Percentiles rank a stretch among this genome's conserved stretches.
Conservation (phyloP, 495 filamentous ascomycete species). For the Oleoguttula mirabilis region DNA sequence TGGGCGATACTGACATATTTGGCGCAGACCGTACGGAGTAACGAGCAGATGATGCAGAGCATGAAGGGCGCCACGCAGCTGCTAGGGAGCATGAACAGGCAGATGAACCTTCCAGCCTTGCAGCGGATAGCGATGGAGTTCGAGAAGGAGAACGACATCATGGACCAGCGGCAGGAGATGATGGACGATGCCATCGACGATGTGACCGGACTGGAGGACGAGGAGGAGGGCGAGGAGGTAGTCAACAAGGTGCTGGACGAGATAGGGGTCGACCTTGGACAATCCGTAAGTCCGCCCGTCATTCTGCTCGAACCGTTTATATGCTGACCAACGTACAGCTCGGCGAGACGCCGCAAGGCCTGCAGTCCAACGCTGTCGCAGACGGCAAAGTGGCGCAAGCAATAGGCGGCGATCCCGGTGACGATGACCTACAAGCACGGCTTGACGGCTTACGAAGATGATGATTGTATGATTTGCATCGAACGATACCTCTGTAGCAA, state of each 20-base stretch:
- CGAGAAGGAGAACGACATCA: constrained; percentile 95
- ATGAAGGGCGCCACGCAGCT: constrained; percentile 96
- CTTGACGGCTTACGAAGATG: constrained; percentile 32
- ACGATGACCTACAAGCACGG: constrained; percentile 38
- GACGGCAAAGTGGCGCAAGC: constrained; percentile 35
- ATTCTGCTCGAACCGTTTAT: constrained; percentile 13
- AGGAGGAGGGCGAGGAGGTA: constrained; percentile 87
- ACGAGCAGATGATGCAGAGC: constrained; percentile 99
- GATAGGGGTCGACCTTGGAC: constrained; percentile 84
- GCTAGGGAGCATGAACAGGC: constrained; percentile 88
- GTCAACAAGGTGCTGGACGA: constrained; percentile 93
- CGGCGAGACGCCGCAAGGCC: constrained; percentile 34
- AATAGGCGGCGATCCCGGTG: constrained; percentile 31
- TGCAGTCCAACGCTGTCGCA: constrained; percentile 30
- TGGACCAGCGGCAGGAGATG: constrained; percentile 98
- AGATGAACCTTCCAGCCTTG: constrained; percentile 90
- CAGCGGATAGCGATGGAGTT: constrained; percentile 99
- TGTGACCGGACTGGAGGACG: constrained; percentile 81
- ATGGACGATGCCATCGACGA: constrained; percentile 99
- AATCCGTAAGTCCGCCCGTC: constrained; percentile 51
- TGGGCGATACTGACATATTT: background rate
- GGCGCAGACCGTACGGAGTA: constrained; percentile 79
- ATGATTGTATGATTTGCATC: background rate
- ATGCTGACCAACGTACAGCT: constrained; percentile 29
- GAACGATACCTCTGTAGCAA: background rate